Conservation (phyloP, 257 asterid species). For the Solanum boliviense region DNA sequence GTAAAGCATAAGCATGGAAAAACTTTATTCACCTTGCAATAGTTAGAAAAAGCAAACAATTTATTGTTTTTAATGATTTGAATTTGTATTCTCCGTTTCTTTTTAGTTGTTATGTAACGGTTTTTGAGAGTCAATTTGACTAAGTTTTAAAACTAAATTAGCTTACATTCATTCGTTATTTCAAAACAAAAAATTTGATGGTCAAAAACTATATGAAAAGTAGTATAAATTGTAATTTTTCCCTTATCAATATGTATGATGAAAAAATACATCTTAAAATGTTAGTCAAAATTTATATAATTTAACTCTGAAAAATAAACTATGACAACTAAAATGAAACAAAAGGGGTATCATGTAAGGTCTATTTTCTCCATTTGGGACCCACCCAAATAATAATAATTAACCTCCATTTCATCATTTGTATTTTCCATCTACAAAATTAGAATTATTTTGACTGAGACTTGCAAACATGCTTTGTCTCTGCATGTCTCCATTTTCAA, state of each 20-base stretch:
- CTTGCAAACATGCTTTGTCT: neutral
- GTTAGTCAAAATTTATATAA: too few relatives aligned
- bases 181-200: too few relatives aligned
- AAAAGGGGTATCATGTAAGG: neutral
- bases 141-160: too few relatives aligned
- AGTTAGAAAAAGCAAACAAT: neutral
- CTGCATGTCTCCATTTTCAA: neutral
- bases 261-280: too few relatives aligned
- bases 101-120: fast-evolving
- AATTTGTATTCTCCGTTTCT: neutral
- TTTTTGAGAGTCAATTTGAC: too few relatives aligned
- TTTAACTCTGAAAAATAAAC: too few relatives aligned
- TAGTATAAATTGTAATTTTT: too few relatives aligned
- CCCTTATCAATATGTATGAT: too few relatives aligned
- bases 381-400: neutral
- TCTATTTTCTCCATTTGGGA: neutral
- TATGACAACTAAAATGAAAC: too few relatives aligned
- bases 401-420: neutral
- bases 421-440: neutral
- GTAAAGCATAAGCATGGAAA: neutral
- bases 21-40: neutral
- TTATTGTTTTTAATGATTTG: neutral
- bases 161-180: too few relatives aligned
- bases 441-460: neutral
- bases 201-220: too few relatives aligned